These are phyloP conservation scores for Rhizophagus sp. DNA, from an alignment of 192 early-diverging fungal species.

Conservation along the genomic window DNA sequence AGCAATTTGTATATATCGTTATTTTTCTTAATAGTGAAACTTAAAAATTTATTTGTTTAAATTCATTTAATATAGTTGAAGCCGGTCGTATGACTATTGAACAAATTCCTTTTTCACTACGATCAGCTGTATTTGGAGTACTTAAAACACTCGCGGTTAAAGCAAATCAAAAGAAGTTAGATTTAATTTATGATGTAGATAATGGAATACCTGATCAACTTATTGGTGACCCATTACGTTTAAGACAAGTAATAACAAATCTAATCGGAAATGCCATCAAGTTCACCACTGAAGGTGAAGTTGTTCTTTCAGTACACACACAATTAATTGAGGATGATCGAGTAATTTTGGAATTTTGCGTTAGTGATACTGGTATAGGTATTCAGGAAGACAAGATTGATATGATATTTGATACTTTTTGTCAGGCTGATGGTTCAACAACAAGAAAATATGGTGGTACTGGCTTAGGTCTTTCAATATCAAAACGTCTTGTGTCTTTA, in stretches of 20 bases:
- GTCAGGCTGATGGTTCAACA: slow-evolving; percentile 81
- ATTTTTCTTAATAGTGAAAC: background rate
- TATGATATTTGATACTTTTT: slow-evolving; percentile 80
- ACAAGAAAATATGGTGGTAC: slow-evolving; percentile 87
- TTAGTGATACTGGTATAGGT: slow-evolving; percentile 84
- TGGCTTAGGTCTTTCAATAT: slow-evolving; percentile 84
- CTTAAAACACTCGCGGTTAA: slow-evolving; percentile 73
- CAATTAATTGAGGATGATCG: slow-evolving; percentile 37
- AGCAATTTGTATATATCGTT: background rate
- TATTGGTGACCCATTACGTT: slow-evolving; percentile 72
- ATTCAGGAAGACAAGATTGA: slow-evolving; percentile 76
- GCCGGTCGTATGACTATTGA: slow-evolving; percentile 83
- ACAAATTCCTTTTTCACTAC: slow-evolving; percentile 65
- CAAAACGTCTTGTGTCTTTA: slow-evolving; percentile 71
- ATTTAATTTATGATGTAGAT: slow-evolving; percentile 68
- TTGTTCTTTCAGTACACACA: slow-evolving; percentile 58
- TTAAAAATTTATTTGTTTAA: background rate
- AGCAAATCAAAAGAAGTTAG: slow-evolving; percentile 72
- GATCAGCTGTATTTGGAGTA: slow-evolving; percentile 62
- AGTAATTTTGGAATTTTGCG: slow-evolving; percentile 65
- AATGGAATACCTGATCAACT: slow-evolving; percentile 68
- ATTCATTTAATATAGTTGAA: slow-evolving; percentile 53
- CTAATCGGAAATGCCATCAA: slow-evolving; percentile 85
- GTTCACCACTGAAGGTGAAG: slow-evolving; percentile 76
- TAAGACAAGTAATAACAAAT: slow-evolving; percentile 82